Evolutionary conservation across 176 grass and related monocot genomes (phyloP).

Genomic region (Paspalum vaginatum): DNA sequence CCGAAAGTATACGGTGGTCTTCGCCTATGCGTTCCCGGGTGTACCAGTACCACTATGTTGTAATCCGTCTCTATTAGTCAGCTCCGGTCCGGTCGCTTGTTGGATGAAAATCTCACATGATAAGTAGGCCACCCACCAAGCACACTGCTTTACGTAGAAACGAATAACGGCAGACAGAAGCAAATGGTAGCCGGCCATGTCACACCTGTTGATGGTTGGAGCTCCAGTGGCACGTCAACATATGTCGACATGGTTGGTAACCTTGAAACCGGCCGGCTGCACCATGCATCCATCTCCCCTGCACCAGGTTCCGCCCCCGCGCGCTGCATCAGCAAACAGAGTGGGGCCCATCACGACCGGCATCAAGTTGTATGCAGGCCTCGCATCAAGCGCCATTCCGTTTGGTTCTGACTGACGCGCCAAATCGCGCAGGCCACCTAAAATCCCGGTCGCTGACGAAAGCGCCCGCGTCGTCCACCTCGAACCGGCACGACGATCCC

Average conservation of each 20-base stretch:
- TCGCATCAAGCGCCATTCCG: not conserved
- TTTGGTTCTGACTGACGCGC: not conserved
- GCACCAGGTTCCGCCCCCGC: not conserved
- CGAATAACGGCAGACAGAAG: not conserved
- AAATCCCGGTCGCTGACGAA: not conserved
- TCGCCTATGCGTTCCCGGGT: no score
- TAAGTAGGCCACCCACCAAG: not conserved
- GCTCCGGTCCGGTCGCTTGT: not conserved
- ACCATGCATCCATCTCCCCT: not conserved
- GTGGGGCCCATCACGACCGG: not conserved
- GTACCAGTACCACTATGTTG: not conserved
- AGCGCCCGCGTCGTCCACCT: not conserved
- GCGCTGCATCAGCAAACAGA: not conserved
- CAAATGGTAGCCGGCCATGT: not conserved
- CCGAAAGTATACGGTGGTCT: no score
- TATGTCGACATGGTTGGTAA: no score
- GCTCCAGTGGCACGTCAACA: not conserved
- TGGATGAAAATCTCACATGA: not conserved
- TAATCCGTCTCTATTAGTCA: not conserved
- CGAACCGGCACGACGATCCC: not conserved
- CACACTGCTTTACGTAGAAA: not conserved
- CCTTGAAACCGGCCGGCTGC: not conserved
- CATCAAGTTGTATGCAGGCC: slow-evolving; percentile 1
- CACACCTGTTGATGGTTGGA: not conserved
- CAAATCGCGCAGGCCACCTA: not conserved